Evolutionary conservation across 177 flowering plant species (phyloP), one percentile per base, ranked within the genome.

Genomic region (Vitis hybrid): DNA sequence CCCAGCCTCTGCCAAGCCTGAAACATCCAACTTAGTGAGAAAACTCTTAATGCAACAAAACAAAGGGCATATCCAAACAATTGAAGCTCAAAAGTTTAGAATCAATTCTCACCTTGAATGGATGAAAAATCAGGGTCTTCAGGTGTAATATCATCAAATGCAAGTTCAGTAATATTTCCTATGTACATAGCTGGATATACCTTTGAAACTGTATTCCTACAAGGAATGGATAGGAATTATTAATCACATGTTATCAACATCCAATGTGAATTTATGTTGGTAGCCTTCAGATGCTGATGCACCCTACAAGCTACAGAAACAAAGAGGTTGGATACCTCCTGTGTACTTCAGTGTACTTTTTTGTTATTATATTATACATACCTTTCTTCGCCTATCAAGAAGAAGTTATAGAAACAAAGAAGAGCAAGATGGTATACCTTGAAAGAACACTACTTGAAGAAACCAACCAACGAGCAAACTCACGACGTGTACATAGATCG

Each of bases 1-100:
- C 54, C 99, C 99, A 70, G 99, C 98, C 84, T 96, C 99, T 52
- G 99, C 99, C 82, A 96, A 84, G 64, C 99, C 99, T 96, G 91
- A 64, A 76, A 68, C n/a, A 62, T 17, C 18, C 57, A 75, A 38
- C 57, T 47, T 5, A 73, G 33, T 24, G 28, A 55, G 60, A 70
- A 72, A 69, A 38, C 62, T 52, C 11, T 28, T 55, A 14, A 54
- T 2, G 13, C 24, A 59, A 56, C 49, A 28, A 51, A 28, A 51
- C 53, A 56, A 57, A 11, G 44, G 17, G 8, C 2, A 66, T 15
- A 67, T 19, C 66, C 44, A 18, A 22, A 47, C 44, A 52, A 5
- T 17, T 18, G 13, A 13, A 12, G 12, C 60, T 24, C 10, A 56
- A 65, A 49, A 59, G 44, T 31, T 49, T 38, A 4, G 47, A 38